Percentiles rank a stretch among this genome's conserved stretches.
phyloP scores from a whole-genome alignment of 2,329 filamentous ascomycete genomes.

The Esteya vermicola region DNA sequence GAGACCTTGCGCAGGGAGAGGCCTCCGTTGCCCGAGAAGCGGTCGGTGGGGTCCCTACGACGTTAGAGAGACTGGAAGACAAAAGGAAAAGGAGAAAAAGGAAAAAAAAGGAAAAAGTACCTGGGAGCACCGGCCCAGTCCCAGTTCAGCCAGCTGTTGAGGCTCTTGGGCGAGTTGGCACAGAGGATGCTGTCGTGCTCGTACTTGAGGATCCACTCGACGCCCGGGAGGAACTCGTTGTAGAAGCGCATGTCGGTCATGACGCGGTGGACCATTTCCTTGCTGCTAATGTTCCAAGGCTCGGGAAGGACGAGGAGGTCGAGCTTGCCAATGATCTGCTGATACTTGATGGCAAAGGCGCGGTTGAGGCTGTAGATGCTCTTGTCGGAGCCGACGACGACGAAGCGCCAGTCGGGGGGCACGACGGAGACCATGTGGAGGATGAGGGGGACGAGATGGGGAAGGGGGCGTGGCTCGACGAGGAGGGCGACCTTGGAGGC shows the following conservation, averaged over 20 bases:
- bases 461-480: slow-evolving; percentile 32
- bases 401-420: slow-evolving; percentile 38
- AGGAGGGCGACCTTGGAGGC: slow-evolving; percentile 35
- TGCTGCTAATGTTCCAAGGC: slow-evolving; percentile 29
- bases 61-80: neutral
- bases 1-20: slow-evolving; percentile 38
- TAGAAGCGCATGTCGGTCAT: slow-evolving; percentile 39
- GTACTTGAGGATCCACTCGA: slow-evolving; percentile 40
- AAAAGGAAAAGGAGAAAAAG: neutral
- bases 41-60: slow-evolving; percentile 22
- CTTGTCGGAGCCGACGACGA: slow-evolving; percentile 34
- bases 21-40: slow-evolving; percentile 37
- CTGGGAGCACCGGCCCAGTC: slow-evolving; percentile 38
- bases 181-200: slow-evolving; percentile 43
- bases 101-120: slow-evolving; percentile 16
- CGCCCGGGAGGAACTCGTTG: slow-evolving; percentile 31
- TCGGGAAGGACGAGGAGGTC: slow-evolving; percentile 33
- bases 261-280: slow-evolving; percentile 32
- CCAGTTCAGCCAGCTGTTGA: slow-evolving; percentile 40
- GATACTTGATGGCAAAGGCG: slow-evolving; percentile 31
- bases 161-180: slow-evolving; percentile 33
- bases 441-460: slow-evolving; percentile 33
- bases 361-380: slow-evolving; percentile 30
- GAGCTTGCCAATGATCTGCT: slow-evolving; percentile 35
- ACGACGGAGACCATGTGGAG: slow-evolving; percentile 38